Conservation (phyloP, 2,329 filamentous ascomycete species). For the Cladosporium sp. region DNA sequence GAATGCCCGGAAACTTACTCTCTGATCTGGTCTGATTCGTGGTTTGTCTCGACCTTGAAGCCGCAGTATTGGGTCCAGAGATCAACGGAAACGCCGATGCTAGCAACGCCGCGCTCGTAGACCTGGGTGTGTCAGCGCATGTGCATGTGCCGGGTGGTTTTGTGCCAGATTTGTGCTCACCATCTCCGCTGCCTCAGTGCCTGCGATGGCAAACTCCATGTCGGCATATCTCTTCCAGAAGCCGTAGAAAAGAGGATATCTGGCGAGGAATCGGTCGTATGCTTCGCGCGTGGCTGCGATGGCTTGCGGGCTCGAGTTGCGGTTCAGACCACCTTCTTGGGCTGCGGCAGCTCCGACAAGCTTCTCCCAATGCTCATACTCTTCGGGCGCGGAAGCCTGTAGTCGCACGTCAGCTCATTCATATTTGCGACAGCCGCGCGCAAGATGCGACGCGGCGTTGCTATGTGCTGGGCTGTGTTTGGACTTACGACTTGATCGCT, state of each 20-base stretch:
- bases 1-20: conserved; percentile 84
- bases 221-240: conserved; percentile 99
- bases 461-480: not conserved
- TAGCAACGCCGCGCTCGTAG: conserved; percentile 91
- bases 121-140: conserved; percentile 52
- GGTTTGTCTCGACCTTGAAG: conserved; percentile 96
- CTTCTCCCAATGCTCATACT: conserved; percentile 93
- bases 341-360: conserved; percentile 76
- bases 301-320: conserved; percentile 92
- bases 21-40: conserved; percentile 92
- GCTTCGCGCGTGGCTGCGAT: conserved; percentile 80
- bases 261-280: conserved; percentile 88
- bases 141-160: conserved; percentile 23
- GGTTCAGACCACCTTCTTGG: conserved; percentile 88
- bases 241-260: conserved; percentile 91
- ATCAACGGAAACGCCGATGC: conserved; percentile 89
- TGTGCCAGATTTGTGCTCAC: conserved; percentile 52
- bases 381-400: conserved; percentile 69
- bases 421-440: not conserved
- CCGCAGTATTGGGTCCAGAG: conserved; percentile 96
- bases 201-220: conserved; percentile 92
- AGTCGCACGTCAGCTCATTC: conserved; percentile 5
- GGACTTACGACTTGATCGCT: conserved; percentile 27
- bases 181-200: conserved; percentile 96
- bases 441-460: not conserved